Evolutionary conservation across 129 eudicot genomes (phyloP).

Genomic region (Tagetes erecta): DNA sequence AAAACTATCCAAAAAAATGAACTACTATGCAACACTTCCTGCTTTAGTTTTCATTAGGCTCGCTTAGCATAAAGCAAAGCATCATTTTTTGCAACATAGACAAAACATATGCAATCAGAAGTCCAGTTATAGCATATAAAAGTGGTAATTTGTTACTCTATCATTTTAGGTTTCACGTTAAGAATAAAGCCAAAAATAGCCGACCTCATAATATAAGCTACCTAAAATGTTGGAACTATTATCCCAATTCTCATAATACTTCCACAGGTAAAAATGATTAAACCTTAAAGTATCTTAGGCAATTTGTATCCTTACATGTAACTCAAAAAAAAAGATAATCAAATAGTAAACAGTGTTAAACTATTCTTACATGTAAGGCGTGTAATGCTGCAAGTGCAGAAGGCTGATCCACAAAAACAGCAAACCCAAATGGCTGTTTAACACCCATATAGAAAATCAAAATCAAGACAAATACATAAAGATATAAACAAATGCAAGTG

Average conservation of each 20-base stretch:
- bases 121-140: not conserved
- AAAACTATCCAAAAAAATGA: not conserved
- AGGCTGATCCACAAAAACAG: constrained; percentile 82
- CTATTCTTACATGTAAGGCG: constrained; percentile 70
- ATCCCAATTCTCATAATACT: not conserved
- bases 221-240: not conserved
- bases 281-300: not conserved
- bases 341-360: constrained; percentile 8
- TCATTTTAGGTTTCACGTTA: not conserved
- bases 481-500: not conserved
- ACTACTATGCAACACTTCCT: constrained; percentile 10
- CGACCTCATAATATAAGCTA: not conserved
- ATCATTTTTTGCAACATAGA: not conserved
- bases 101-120: not conserved
- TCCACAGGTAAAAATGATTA: not conserved
- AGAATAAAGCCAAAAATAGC: not conserved
- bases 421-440: constrained; percentile 96
- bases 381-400: constrained; percentile 89
- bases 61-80: not conserved
- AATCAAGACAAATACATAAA: constrained; percentile 5
- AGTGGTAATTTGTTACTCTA: not conserved
- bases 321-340: not conserved
- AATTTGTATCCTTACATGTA: not conserved
- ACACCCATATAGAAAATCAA: constrained; percentile 24
- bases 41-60: not conserved